These are phyloP conservation scores for Erythrobasidium hasegawianum DNA, from an alignment of 1,284 basidiomycete genomes.

Conservation along the genomic window DNA sequence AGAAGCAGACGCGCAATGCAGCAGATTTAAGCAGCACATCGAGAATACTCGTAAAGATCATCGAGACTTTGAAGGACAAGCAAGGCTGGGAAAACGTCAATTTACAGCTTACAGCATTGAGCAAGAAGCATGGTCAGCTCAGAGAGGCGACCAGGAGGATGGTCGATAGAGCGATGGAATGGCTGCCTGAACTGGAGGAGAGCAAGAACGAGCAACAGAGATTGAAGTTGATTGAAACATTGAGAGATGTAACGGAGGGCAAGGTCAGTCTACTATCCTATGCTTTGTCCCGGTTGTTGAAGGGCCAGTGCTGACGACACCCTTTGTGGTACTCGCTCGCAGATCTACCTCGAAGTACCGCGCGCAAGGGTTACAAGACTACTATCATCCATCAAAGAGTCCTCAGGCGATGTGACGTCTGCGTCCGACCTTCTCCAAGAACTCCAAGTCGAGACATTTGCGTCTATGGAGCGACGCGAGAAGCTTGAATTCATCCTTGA, in stretches of 20 bases:
- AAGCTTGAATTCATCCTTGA: slow-evolving; percentile 98
- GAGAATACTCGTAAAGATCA: slow-evolving; percentile 70
- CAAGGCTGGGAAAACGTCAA: slow-evolving; percentile 69
- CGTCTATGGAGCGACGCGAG: slow-evolving; percentile 94
- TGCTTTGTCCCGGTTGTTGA: not conserved
- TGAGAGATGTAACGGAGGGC: slow-evolving; percentile 64
- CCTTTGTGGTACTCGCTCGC: too few species aligned
- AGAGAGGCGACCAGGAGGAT: slow-evolving; percentile 85
- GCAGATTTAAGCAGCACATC: slow-evolving; percentile 88
- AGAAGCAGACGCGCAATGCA: slow-evolving; percentile 97
- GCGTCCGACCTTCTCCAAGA: slow-evolving; percentile 82
- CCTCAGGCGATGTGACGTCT: slow-evolving; percentile 64
- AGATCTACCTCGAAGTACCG: slow-evolving; percentile 97
- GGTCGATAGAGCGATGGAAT: slow-evolving; percentile 78
- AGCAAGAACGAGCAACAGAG: slow-evolving; percentile 66
- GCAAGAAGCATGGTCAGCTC: slow-evolving; percentile 96
- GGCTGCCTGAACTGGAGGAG: slow-evolving; percentile 69
- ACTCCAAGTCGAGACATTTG: slow-evolving; percentile 97
- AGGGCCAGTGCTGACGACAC: not conserved
- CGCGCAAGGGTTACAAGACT: slow-evolving; percentile 86
- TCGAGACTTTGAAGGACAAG: slow-evolving; percentile 68
- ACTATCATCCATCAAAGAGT: slow-evolving; percentile 78
- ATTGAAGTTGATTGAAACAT: slow-evolving; percentile 80
- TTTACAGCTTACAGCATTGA: slow-evolving; percentile 66
- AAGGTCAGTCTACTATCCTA: too few species aligned